These are phyloP conservation scores for Rhypophila decipiens DNA, from an alignment of 495 filamentous ascomycete species.

Conservation along the genomic window DNA sequence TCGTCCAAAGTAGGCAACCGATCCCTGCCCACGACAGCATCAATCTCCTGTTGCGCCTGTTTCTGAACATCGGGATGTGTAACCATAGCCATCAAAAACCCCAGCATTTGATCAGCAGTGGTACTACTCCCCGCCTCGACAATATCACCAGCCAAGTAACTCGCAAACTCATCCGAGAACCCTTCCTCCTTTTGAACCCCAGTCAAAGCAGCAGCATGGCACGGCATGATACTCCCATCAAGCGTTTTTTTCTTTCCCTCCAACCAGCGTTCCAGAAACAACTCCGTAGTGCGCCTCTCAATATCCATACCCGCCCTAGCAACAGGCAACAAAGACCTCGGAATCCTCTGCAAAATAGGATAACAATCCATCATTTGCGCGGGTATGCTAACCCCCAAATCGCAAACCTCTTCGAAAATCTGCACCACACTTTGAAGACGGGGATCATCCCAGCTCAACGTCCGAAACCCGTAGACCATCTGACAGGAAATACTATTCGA, in stretches of 20 bases:
- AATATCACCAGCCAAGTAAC: slow-evolving; percentile 21
- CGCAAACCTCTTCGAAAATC: background rate
- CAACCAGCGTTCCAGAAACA: background rate
- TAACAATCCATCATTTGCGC: no score
- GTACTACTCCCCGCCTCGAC: slow-evolving; percentile 43
- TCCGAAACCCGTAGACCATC: slow-evolving; percentile 21
- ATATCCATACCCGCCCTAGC: no score
- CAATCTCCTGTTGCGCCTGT: slow-evolving; percentile 31
- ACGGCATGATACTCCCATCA: background rate
- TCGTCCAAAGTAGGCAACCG: slow-evolving; percentile 42
- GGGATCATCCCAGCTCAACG: slow-evolving; percentile 4
- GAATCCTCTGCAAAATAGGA: no score
- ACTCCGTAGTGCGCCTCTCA: no score
- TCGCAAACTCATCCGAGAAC: background rate
- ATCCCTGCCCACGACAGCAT: slow-evolving; percentile 27
- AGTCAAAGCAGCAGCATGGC: slow-evolving; percentile 1
- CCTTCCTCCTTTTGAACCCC: background rate
- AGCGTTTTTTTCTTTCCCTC: background rate
- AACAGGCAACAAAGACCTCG: no score
- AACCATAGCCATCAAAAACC: slow-evolving; percentile 27
- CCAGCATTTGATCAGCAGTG: slow-evolving; percentile 32
- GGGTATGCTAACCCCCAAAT: no score
- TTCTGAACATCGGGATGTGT: slow-evolving; percentile 23
- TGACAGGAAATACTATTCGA: no score
- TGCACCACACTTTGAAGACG: slow-evolving; percentile 14